Evolutionary conservation across 805 yeast genomes (phyloP), one percentile per base, ranked within the genome.

Genomic region (Monosporozyma yasuniensis): DNA sequence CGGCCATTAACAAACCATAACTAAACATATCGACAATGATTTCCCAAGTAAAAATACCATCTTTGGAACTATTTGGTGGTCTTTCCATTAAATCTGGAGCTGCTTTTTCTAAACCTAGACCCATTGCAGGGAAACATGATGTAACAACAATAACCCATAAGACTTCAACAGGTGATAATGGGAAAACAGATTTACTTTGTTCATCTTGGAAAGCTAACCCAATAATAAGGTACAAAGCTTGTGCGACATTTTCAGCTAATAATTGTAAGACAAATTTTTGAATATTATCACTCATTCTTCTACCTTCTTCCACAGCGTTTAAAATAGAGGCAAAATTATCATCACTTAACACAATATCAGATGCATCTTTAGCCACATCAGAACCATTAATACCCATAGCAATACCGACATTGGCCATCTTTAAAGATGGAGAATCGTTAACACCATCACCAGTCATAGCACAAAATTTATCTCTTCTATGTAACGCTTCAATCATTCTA

Each of bases 391-490:
- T 80, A 52, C 89, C 93, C 93, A 90, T 89, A 11, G 96, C 83
- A 58, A 91, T 87, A 61, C 98, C 98, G 58, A 90, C 90, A 69
- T 90, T 96, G 2, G 98, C 97, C 58, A 90, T 75, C 65, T 91
- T 90, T 59, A 91, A 75, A 4, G 98, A 96, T n/a, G 98, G 98
- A 0, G 98, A 97, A 73, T 90, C 98, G 66, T 90, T 90, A 14
- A 91, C 96, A 70, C 98, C 98, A 69, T 90, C 98, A 58, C 99
- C 99, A 14, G 98, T 90, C 96, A 91, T 90, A 22, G 97, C 99
- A 47, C 93, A 98, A 54, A 91, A 82, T 66, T 91, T 95, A 47
- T 96, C 96, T 64, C 95, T 78, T 65, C 79, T 78, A 65, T 90
- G 95, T 55, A 90, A 74, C 0, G 96, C 96, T 61, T 85, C 80